Percentiles rank a stretch among this genome's conserved stretches.
These are phyloP conservation scores for Aspergillus fijiensis DNA, from an alignment of 2,329 filamentous ascomycete genomes.

Conservation along the genomic window DNA sequence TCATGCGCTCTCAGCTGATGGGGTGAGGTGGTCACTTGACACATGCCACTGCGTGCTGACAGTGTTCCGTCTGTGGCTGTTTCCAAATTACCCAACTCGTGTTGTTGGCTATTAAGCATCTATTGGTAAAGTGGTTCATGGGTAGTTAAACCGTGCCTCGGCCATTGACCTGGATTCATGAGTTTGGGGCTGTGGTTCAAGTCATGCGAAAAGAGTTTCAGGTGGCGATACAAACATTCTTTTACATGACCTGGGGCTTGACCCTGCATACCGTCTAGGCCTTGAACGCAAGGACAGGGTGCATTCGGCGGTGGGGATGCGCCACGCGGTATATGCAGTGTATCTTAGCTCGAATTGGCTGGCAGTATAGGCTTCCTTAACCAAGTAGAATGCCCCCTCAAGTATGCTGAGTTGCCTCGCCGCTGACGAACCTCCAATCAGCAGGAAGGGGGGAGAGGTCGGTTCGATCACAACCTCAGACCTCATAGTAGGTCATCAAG, in stretches of 20 bases:
- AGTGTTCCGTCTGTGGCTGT: background rate
- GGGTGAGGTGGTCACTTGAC: background rate
- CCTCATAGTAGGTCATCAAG: conserved; percentile 15
- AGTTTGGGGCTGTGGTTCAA: background rate
- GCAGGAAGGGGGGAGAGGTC: background rate
- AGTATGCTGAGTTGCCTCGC: background rate
- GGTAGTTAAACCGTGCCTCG: background rate
- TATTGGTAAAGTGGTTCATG: no score
- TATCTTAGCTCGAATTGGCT: background rate
- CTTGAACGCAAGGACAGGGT: background rate
- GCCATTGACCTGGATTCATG: background rate
- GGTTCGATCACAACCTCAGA: background rate
- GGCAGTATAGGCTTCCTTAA: background rate
- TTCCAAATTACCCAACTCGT: background rate
- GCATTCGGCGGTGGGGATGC: background rate
- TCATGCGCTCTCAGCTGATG: background rate
- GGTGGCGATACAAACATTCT: background rate
- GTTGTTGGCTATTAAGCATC: background rate
- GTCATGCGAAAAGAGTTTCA: background rate
- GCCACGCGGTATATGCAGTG: background rate
- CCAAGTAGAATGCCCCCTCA: no score
- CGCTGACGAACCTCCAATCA: no score
- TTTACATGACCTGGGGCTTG: background rate
- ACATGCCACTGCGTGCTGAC: background rate
- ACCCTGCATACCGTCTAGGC: background rate